Percentiles rank a stretch among this genome's conserved stretches.
Conservation (phyloP, 2,329 filamentous ascomycete genomes). For the Aspergillus sp. region DNA sequence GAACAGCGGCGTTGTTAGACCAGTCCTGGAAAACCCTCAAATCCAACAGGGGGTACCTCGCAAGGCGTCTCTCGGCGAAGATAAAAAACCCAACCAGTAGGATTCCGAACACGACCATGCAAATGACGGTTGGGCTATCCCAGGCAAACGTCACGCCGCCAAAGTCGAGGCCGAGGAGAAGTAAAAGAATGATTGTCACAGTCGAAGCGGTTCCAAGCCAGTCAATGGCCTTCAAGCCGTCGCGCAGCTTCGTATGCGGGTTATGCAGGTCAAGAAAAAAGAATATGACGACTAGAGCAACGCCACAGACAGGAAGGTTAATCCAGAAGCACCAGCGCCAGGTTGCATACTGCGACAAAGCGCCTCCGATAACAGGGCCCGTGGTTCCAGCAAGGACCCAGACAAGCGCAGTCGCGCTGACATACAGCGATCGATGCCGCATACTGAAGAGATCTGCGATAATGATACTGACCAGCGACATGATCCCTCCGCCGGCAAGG, state of each 20-base stretch:
- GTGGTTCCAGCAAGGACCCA: constrained; percentile 55
- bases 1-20: constrained; percentile 57
- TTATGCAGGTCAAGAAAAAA: constrained; percentile 56
- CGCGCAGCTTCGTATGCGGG: constrained; percentile 48
- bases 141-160: constrained; percentile 53
- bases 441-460: constrained; percentile 56
- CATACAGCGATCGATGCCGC: constrained; percentile 47
- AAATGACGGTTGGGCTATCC: constrained; percentile 54
- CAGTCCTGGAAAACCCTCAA: constrained; percentile 56
- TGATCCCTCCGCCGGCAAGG: constrained; percentile 52
- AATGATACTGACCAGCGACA: constrained; percentile 52
- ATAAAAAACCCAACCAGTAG: constrained; percentile 53
- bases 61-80: constrained; percentile 61
- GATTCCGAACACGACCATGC: constrained; percentile 52
- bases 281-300: constrained; percentile 40
- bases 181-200: constrained; percentile 49
- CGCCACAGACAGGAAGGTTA: constrained; percentile 48
- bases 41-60: constrained; percentile 65
- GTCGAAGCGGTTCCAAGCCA: constrained; percentile 54
- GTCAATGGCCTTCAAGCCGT: constrained; percentile 53
- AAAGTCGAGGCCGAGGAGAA: constrained; percentile 55
- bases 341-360: constrained; percentile 38
- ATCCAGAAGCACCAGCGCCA: constrained; percentile 60
- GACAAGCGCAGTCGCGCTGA: constrained; percentile 51
- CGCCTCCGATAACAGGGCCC: constrained; percentile 56